Evolutionary conservation across 2,329 filamentous ascomycete species (phyloP).

Genomic region (Chaetothyriales sp.): DNA sequence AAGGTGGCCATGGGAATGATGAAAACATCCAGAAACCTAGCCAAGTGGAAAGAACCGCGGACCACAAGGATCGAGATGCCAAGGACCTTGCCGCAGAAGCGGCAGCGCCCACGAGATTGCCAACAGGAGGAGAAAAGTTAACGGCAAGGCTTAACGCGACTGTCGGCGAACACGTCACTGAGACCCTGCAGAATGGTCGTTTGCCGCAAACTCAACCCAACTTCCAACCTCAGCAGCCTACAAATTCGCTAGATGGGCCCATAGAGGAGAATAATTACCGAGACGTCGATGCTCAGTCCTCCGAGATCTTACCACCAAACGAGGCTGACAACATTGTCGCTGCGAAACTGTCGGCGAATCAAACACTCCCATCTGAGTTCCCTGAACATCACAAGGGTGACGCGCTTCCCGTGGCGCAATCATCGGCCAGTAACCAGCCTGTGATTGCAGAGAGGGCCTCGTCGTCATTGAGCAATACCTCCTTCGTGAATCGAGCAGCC

Average conservation of each 20-base stretch:
- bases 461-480: conserved; percentile 9
- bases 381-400: background rate
- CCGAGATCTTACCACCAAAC: background rate
- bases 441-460: background rate
- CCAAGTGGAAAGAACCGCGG: background rate
- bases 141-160: background rate
- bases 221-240: background rate
- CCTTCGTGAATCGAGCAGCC: conserved; percentile 10
- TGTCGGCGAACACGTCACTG: background rate
- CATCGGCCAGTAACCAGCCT: background rate
- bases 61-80: too few relatives aligned
- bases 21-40: background rate
- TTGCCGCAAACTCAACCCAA: background rate
- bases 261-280: background rate
- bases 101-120: background rate
- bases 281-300: background rate
- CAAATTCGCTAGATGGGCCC: background rate
- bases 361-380: background rate
- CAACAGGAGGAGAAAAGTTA: background rate
- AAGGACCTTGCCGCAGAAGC: background rate
- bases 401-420: background rate
- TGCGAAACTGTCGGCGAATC: background rate
- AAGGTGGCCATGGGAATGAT: background rate
- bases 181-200: background rate
- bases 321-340: background rate